Percentiles rank a stretch among this genome's conserved stretches.
These are phyloP conservation scores for Micractinium sp. DNA, from an alignment of 139 green algal genomes.

Conservation along the genomic window DNA sequence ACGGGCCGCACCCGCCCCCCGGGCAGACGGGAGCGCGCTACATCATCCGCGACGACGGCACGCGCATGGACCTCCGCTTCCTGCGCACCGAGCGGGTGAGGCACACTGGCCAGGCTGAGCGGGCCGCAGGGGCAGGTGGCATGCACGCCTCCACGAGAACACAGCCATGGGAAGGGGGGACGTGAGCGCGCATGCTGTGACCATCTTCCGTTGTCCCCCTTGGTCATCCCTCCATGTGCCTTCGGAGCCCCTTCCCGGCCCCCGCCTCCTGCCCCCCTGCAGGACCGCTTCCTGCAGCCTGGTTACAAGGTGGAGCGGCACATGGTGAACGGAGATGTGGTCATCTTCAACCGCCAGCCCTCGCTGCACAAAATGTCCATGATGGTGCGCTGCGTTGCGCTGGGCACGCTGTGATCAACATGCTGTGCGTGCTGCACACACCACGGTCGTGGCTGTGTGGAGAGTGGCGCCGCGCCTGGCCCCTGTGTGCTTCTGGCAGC, in stretches of 20 bases:
- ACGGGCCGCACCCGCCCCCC: constrained; percentile 93
- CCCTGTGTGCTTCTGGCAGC: not conserved
- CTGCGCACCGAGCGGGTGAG: constrained; percentile 54
- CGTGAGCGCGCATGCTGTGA: not conserved
- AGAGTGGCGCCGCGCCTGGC: not conserved
- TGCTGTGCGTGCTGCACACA: not conserved
- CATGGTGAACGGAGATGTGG: constrained; percentile 93
- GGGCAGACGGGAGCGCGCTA: constrained; percentile 95
- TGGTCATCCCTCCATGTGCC: too few relatives aligned
- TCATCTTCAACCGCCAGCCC: constrained; percentile 99
- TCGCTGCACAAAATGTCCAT: constrained; percentile 99
- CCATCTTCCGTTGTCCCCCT: too few relatives aligned
- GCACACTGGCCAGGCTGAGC: too few relatives aligned
- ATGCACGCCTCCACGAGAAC: too few relatives aligned
- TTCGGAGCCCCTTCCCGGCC: not conserved
- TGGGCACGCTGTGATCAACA: not conserved
- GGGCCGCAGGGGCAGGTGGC: too few relatives aligned
- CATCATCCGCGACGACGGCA: constrained; percentile 96
- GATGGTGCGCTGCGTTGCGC: constrained; percentile 76
- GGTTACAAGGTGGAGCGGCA: constrained; percentile 96
- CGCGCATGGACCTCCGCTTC: constrained; percentile 92
- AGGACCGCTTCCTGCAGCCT: constrained; percentile 77
- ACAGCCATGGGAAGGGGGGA: not conserved
- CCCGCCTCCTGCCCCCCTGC: not conserved
- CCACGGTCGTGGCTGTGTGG: too few relatives aligned